A percentile compares a stretch with the other conserved stretches of the same genome.
Evolutionary conservation across 306 rosid genomes (phyloP).

Genomic region (Neltuma alba): DNA sequence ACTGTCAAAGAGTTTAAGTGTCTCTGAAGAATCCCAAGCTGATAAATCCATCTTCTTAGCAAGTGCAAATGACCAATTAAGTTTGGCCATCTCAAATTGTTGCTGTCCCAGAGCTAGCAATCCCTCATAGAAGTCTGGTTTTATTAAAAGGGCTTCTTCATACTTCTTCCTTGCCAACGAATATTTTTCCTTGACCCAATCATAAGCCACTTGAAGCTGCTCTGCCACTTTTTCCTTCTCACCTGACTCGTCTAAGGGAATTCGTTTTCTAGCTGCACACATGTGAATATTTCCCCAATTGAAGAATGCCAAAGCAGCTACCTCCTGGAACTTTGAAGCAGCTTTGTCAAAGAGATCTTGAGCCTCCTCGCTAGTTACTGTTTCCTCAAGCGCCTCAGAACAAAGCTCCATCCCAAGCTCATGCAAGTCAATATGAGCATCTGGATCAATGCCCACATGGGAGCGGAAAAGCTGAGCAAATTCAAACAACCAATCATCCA

Average conservation of each 20-base stretch:
- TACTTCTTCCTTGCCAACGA: slow-evolving; percentile 87
- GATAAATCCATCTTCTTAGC: slow-evolving; percentile 86
- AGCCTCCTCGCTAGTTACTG: slow-evolving; percentile 94
- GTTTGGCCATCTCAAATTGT: slow-evolving; percentile 97
- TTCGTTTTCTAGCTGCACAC: slow-evolving; percentile 97
- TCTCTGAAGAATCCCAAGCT: slow-evolving; percentile 75
- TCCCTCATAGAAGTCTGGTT: slow-evolving; percentile 96
- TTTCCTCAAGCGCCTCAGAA: slow-evolving; percentile 98
- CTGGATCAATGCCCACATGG: slow-evolving; percentile 95
- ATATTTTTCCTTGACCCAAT: slow-evolving; percentile 96
- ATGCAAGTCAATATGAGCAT: slow-evolving; percentile 93
- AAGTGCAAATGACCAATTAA: slow-evolving; percentile 93
- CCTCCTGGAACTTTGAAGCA: slow-evolving; percentile 97
- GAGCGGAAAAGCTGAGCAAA: slow-evolving; percentile 97
- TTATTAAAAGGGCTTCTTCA: slow-evolving; percentile 83
- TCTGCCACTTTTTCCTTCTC: slow-evolving; percentile 72
- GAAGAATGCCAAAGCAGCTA: slow-evolving; percentile 93
- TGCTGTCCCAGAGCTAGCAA: slow-evolving; percentile 93
- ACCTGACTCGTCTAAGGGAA: slow-evolving; percentile 87
- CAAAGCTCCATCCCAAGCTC: slow-evolving; percentile 99
- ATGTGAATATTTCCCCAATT: slow-evolving; percentile 98
- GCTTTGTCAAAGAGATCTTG: slow-evolving; percentile 92
- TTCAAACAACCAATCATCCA: slow-evolving; percentile 99
- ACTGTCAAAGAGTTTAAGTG: slow-evolving; percentile 74
- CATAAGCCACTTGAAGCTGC: slow-evolving; percentile 91